These are phyloP conservation scores for Talaromyces piceae DNA, from an alignment of 2,329 filamentous ascomycete species.

Conservation along the genomic window DNA sequence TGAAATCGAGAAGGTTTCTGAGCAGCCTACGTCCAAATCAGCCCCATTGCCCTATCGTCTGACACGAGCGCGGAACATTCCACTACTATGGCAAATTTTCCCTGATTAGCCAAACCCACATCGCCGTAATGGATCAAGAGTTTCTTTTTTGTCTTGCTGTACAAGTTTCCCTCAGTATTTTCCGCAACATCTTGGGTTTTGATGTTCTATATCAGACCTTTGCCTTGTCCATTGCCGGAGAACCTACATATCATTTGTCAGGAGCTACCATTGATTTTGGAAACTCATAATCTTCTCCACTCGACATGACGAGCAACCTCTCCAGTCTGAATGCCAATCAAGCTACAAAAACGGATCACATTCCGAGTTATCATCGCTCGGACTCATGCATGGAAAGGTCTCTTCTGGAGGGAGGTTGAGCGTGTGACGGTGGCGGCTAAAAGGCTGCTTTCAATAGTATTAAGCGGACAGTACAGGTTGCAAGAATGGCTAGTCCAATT, in stretches of 20 bases:
- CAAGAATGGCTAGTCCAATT: too few species aligned
- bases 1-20: not conserved
- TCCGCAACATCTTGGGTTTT: not conserved
- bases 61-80: not conserved
- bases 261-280: not conserved
- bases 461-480: too few species aligned
- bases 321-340: too few species aligned
- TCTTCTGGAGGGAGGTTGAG: too few species aligned
- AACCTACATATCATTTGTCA: not conserved
- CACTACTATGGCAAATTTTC: not conserved
- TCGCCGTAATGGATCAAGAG: not conserved
- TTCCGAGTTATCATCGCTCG: too few species aligned
- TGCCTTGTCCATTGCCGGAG: not conserved
- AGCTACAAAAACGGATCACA: too few species aligned
- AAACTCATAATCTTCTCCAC: too few species aligned
- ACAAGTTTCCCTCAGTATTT: too few species aligned
- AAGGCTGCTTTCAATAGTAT: too few species aligned
- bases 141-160: too few species aligned
- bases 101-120: not conserved
- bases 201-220: not conserved
- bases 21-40: not conserved
- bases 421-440: too few species aligned
- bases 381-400: too few species aligned
- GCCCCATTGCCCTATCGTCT: not conserved
- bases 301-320: not conserved